Base-by-base conservation (phyloP, 164 flowering plant genomes). In the Stephania japonica region DNA sequence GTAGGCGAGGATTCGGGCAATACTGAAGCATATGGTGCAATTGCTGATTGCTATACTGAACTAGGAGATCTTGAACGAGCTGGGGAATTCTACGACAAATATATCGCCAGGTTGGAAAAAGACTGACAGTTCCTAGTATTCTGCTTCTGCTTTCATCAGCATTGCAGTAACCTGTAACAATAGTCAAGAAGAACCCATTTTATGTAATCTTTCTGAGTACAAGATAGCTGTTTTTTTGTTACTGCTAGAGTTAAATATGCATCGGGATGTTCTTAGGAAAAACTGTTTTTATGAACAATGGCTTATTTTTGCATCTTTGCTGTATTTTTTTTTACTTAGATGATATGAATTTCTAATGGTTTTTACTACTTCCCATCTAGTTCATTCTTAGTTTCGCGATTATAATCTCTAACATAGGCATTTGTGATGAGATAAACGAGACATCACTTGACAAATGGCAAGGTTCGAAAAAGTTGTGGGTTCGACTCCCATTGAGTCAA, bases 21-120 rank as follows among this genome's bases (percentile, higher is more conserved):
- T 75, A 89, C 94, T 5, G 99, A 95, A 85, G 97, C 98, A 19
- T 95, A 87, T 76, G 97, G 99, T 62, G 98, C 98, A 32, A 93
- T 93, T 73, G 98, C 98, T 23, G 98, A 95, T 83, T 95, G 98
- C 78, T 93, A 92, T 65, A 95, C 99, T 10, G 99, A 95, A 67
- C 92, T 95, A 50, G 99, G 99, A 19, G 96, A 95, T 73, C 89
- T 95, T 19, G 98, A 95, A 74, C 86, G 78, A 71, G 98, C 98
- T 8, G 98, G 83, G 11, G 84, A 83, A 59, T 93, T 85, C 79
- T 91, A 95, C 67, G 98, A 91, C 77, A 77, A 84, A 65, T 90
- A 95, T 75, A 95, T 93, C 65, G 79, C 91, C n/a, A 84, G 93
- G 80, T 82, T 91, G 78, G 86, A 95, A 72, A 78, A 80, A 10